Percentiles rank a stretch among this genome's conserved stretches.
Conservation (phyloP, 176 grass and related monocot genomes). For the Dendrocalamus sinicus region DNA sequence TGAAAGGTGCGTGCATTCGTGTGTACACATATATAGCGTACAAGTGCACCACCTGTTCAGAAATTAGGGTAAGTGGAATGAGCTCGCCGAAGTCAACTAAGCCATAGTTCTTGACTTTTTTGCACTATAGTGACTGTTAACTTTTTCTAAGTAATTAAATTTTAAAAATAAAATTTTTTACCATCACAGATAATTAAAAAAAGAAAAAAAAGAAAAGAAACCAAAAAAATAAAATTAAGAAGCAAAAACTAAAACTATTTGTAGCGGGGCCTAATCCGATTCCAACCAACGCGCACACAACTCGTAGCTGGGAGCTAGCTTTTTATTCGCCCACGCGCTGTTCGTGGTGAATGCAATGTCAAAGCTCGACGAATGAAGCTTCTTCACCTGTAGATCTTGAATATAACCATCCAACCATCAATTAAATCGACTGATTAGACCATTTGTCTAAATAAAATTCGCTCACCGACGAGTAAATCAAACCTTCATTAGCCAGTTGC, state of each 20-base stretch:
- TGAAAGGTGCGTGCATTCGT: neutral
- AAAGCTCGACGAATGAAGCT: neutral
- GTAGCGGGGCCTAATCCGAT: neutral
- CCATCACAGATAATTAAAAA: too few relatives aligned
- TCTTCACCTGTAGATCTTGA: neutral
- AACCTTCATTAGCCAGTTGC: neutral
- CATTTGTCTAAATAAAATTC: neutral
- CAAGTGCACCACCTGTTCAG: neutral
- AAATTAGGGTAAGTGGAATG: neutral
- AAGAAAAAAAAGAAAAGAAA: too few relatives aligned
- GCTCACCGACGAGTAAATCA: neutral
- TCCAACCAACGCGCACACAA: neutral
- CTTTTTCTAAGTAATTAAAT: too few relatives aligned
- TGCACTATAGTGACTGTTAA: too few relatives aligned
- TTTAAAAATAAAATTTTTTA: too few relatives aligned
- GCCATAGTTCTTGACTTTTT: too few relatives aligned
- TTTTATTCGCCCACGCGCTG: neutral
- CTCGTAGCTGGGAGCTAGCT: neutral
- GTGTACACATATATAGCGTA: neutral
- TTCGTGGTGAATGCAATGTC: slow-evolving; percentile 36
- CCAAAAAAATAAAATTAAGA: too few relatives aligned
- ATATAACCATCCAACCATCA: neutral
- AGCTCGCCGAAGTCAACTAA: neutral
- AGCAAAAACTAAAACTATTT: too few relatives aligned
- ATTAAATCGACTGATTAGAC: neutral